phyloP scores from a whole-genome alignment of 2,329 filamentous ascomycete species.

The Rhinocladiella mackenziei region DNA sequence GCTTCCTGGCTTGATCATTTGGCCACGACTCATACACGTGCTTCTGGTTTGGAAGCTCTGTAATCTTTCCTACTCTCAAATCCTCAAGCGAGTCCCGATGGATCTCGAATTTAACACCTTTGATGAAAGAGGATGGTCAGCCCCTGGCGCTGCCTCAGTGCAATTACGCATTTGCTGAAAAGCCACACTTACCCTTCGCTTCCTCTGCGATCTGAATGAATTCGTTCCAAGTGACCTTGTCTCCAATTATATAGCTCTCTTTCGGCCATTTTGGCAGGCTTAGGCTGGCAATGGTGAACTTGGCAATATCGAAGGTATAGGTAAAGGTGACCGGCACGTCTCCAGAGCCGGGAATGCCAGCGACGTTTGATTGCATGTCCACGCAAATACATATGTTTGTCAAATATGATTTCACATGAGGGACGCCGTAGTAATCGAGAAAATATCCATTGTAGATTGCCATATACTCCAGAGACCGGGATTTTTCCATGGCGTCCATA shows the following conservation, averaged over 20 bases:
- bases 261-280: constrained; percentile 42
- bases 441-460: constrained; percentile 43
- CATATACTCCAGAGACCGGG: constrained; percentile 38
- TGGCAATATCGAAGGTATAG: constrained; percentile 48
- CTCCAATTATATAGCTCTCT: constrained; percentile 36
- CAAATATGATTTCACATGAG: constrained; percentile 39
- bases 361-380: constrained; percentile 43
- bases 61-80: not conserved
- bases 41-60: not conserved
- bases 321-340: constrained; percentile 45
- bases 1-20: not conserved
- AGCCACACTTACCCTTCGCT: constrained; percentile 37
- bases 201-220: constrained; percentile 43
- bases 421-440: constrained; percentile 46
- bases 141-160: not conserved
- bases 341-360: constrained; percentile 50
- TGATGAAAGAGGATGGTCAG: not conserved
- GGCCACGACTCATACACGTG: not conserved
- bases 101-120: not conserved
- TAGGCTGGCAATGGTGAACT: constrained; percentile 43
- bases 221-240: constrained; percentile 45
- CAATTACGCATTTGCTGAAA: not conserved
- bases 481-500: constrained; percentile 31
- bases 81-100: not conserved
- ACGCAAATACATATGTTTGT: constrained; percentile 41